Percentiles rank a stretch among this genome's conserved stretches.
Evolutionary conservation across 169 alveolate species (phyloP).

Genomic region (Theileria annulata): DNA sequence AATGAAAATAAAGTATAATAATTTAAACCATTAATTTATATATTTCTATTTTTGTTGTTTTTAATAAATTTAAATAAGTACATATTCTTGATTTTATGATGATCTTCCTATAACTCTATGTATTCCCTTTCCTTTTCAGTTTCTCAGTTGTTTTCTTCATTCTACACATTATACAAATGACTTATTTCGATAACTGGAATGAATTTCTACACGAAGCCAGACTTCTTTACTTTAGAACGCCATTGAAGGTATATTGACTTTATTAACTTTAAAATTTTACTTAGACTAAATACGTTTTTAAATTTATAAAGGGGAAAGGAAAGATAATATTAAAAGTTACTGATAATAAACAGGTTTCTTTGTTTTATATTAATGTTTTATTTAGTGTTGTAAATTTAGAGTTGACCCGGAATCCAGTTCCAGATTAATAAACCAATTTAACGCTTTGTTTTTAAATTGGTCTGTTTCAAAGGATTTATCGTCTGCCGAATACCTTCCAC

Average conservation of each 20-base stretch:
- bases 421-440: slow-evolving; percentile 47
- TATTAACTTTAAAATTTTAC: background rate
- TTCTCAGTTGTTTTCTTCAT: background rate
- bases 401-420: slow-evolving; percentile 8
- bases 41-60: background rate
- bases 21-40: background rate
- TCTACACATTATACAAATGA: slow-evolving; percentile 36
- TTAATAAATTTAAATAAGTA: background rate
- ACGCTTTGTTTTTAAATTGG: slow-evolving; percentile 50
- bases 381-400: slow-evolving; percentile 59
- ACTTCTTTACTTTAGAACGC: slow-evolving; percentile 30
- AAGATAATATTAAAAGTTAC: slow-evolving; percentile 52
- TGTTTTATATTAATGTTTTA: background rate
- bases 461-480: slow-evolving; percentile 41
- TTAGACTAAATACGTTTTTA: slow-evolving; percentile 57
- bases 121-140: background rate
- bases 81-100: background rate
- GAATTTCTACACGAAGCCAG: slow-evolving; percentile 61
- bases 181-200: slow-evolving; percentile 63
- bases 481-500: slow-evolving; percentile 46
- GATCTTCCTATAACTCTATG: slow-evolving; percentile 3
- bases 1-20: background rate
- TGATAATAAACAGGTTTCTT: slow-evolving; percentile 49
- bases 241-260: slow-evolving; percentile 47
- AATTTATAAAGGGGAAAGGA: slow-evolving; percentile 45